phyloP scores from a whole-genome alignment of 805 yeast species.

The Nakazawaea siamensis region DNA sequence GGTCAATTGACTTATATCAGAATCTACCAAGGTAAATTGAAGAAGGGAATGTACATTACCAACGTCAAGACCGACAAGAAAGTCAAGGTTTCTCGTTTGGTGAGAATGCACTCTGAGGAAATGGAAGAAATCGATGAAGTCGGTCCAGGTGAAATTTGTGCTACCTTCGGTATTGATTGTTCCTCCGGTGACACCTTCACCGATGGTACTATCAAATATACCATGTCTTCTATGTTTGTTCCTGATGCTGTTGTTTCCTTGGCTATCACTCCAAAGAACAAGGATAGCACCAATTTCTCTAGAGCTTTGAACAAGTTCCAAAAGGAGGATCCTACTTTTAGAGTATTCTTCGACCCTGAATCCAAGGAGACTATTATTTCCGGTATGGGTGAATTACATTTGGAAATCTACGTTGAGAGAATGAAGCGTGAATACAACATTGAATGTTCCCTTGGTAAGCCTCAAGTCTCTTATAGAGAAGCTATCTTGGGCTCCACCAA shows the following conservation, averaged over 20 bases:
- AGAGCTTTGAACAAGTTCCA: slow-evolving; percentile 97
- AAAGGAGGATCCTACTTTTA: slow-evolving; percentile 97
- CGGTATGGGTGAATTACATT: slow-evolving; percentile 97
- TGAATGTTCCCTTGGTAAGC: slow-evolving; percentile 92
- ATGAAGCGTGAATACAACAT: slow-evolving; percentile 96
- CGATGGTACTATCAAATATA: slow-evolving; percentile 67
- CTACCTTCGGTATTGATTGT: slow-evolving; percentile 98
- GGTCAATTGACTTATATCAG: slow-evolving; percentile 97
- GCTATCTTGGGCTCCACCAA: slow-evolving; percentile 65
- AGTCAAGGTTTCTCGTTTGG: slow-evolving; percentile 87
- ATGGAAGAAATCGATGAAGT: slow-evolving; percentile 97
- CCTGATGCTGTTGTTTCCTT: slow-evolving; percentile 98
- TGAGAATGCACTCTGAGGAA: slow-evolving; percentile 97
- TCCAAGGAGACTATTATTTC: slow-evolving; percentile 91
- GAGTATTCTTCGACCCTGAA: slow-evolving; percentile 84
- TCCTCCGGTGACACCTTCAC: slow-evolving; percentile 98
- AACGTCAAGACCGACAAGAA: slow-evolving; percentile 90
- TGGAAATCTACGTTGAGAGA: slow-evolving; percentile 96
- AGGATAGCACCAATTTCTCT: slow-evolving; percentile 84
- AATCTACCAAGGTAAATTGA: slow-evolving; percentile 92
- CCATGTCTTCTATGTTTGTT: slow-evolving; percentile 97
- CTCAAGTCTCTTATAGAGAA: slow-evolving; percentile 97
- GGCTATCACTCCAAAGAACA: slow-evolving; percentile 80
- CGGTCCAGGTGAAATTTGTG: slow-evolving; percentile 98
- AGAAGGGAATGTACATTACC: slow-evolving; percentile 81